phyloP scores from a whole-genome alignment of 768 basidiomycete species.

The Lenzites betulinus region DNA sequence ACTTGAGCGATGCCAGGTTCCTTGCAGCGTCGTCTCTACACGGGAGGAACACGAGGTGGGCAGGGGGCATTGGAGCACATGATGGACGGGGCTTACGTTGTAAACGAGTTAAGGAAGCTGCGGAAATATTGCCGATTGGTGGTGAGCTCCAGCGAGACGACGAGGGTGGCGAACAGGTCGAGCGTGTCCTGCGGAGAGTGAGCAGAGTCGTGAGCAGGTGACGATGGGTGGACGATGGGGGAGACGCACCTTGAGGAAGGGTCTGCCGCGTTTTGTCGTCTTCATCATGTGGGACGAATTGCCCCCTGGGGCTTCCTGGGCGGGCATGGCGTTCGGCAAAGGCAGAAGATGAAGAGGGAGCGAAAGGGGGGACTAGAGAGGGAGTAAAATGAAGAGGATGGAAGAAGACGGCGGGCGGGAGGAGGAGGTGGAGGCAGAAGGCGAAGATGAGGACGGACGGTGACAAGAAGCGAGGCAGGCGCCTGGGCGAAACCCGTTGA shows the following conservation, averaged over 20 bases:
- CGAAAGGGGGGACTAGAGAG: slow-evolving; percentile 26
- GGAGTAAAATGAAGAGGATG: slow-evolving; percentile 17
- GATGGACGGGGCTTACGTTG: slow-evolving; percentile 66
- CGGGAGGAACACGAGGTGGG: slow-evolving; percentile 9
- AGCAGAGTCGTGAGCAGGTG: slow-evolving; percentile 8
- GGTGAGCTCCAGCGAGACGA: slow-evolving; percentile 88
- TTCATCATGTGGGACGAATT: slow-evolving; percentile 97
- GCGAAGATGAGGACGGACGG: slow-evolving; percentile 23
- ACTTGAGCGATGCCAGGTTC: slow-evolving; percentile 94
- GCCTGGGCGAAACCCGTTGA: slow-evolving; percentile 23
- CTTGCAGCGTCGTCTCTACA: slow-evolving; percentile 91
- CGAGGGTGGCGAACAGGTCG: slow-evolving; percentile 95
- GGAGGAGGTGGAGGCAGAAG: slow-evolving; percentile 22
- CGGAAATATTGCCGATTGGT: slow-evolving; percentile 97
- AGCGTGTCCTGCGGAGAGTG: slow-evolving; percentile 77
- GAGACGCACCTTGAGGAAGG: slow-evolving; percentile 79
- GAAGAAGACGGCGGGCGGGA: slow-evolving; percentile 18
- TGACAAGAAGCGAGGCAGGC: slow-evolving; percentile 19
- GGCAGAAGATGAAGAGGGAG: slow-evolving; percentile 33
- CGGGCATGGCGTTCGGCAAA: slow-evolving; percentile 35
- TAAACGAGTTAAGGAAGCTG: slow-evolving; percentile 91
- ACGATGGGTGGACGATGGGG: slow-evolving; percentile 10
- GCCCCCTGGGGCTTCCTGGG: slow-evolving; percentile 48
- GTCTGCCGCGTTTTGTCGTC: slow-evolving; percentile 93
- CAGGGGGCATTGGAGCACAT: not conserved